phyloP scores from a whole-genome alignment of 1,284 basidiomycete genomes.

The Chalciporus sp. region DNA sequence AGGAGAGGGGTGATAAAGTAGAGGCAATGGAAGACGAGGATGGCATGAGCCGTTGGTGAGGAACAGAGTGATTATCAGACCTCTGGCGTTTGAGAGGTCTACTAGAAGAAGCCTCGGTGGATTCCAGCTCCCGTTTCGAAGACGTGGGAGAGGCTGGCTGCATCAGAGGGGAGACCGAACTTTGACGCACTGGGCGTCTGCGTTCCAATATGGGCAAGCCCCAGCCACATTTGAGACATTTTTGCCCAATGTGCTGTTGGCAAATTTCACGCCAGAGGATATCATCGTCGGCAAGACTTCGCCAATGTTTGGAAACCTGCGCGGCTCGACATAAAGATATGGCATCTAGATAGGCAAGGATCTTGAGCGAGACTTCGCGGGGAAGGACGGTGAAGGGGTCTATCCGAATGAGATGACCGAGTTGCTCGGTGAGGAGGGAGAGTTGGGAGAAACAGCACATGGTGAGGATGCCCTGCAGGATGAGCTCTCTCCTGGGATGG shows the following conservation, averaged over 20 bases:
- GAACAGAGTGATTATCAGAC: slow-evolving; percentile 27
- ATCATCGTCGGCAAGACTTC: slow-evolving; percentile 91
- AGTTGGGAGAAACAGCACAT: slow-evolving; percentile 99
- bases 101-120: slow-evolving; percentile 19
- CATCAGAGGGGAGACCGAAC: slow-evolving; percentile 37
- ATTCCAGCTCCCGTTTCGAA: slow-evolving; percentile 43
- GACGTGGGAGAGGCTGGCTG: slow-evolving; percentile 30
- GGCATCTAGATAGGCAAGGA: slow-evolving; percentile 93
- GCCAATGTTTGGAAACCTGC: slow-evolving; percentile 90
- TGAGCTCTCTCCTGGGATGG: slow-evolving; percentile 88
- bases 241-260: slow-evolving; percentile 98
- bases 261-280: slow-evolving; percentile 96
- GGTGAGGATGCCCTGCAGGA: slow-evolving; percentile 96
- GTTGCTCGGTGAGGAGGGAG: slow-evolving; percentile 93
- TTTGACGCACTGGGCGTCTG: slow-evolving; percentile 48
- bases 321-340: slow-evolving; percentile 95
- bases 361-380: slow-evolving; percentile 87
- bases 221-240: slow-evolving; percentile 98
- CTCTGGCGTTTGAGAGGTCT: slow-evolving; percentile 58
- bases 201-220: slow-evolving; percentile 91
- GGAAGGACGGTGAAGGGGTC: slow-evolving; percentile 95
- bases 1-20: slow-evolving; percentile 18
- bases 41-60: not conserved
- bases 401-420: slow-evolving; percentile 89
- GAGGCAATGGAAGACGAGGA: slow-evolving; percentile 10